phyloP scores from a whole-genome alignment of 306 rosid genomes.

The Phaseolus lunatus region DNA sequence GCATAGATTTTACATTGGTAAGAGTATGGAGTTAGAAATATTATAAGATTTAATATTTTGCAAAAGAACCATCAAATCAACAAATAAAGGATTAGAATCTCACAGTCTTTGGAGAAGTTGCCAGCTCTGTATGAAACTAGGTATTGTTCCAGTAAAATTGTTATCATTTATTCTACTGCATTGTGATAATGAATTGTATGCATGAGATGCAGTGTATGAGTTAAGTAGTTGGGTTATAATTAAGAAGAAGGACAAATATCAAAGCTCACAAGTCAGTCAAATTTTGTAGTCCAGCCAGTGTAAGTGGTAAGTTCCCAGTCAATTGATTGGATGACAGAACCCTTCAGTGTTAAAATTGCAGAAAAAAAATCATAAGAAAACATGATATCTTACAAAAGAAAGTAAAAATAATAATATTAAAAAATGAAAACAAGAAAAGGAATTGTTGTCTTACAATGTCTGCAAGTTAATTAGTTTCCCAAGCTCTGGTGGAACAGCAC shows the following conservation, averaged over 20 bases:
- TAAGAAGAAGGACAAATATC: conserved; percentile 33
- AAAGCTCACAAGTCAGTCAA: conserved; percentile 69
- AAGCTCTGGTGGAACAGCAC: conserved; percentile 65
- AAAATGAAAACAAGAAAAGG: conserved; percentile 31
- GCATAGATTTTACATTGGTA: conserved; percentile 38
- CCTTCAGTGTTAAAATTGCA: conserved; percentile 52
- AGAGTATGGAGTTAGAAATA: conserved; percentile 13
- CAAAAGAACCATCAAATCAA: conserved; percentile 11
- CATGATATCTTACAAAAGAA: conserved; percentile 29
- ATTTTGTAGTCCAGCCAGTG: conserved; percentile 58
- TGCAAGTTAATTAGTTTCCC: conserved; percentile 65
- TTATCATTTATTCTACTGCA: conserved; percentile 80
- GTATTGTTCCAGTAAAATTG: conserved; percentile 68
- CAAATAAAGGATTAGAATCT: conserved; percentile 43
- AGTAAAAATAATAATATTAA: background rate
- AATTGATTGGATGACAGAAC: conserved; percentile 73
- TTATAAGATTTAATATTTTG: background rate
- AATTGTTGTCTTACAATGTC: conserved; percentile 55
- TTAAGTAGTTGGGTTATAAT: background rate
- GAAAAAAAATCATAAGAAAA: conserved; percentile 31
- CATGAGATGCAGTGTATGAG: conserved; percentile 26
- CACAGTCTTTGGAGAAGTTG: conserved; percentile 64
- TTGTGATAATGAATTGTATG: conserved; percentile 24
- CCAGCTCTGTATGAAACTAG: conserved; percentile 71
- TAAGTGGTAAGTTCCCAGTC: conserved; percentile 67